Evolutionary conservation across 345 rosid species (phyloP), one percentile per base, ranked within the genome.

Genomic region (Angophora floribunda): DNA sequence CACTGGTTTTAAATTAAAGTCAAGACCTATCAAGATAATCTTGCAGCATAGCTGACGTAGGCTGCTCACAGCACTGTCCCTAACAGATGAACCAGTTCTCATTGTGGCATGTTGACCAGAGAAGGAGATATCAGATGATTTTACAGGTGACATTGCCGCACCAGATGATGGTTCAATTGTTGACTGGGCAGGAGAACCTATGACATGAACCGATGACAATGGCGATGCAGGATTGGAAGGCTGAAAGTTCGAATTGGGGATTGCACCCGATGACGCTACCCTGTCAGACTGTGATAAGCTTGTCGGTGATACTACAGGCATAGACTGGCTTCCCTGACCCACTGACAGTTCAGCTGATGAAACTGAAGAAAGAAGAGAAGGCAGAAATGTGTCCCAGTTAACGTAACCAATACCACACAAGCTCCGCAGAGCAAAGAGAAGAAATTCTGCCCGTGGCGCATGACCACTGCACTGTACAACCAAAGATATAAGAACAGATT

Each of bases 21-120:
- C 95, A 85, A 98, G 94, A 79, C 99, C 95, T 51, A 91, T 93
- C 91, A 97, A 86, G 92, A 98, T 93, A 89, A 98, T 95, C 94
- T 98, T 97, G 94, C 99, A 98, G 89, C 97, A 94, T 79, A 95
- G 94, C 91, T 93, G 97, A 16, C 98, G 97, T 75, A 98, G 93
- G 91, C 95, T 91, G 91, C 97, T 97, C 41, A 96, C 57, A 51
- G 95, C 95, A 92, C 87, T 91, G 80, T 96, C 98, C 92, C 95
- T 94, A 13, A 90, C 67, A 89, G 91, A 92, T 87, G 91, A 92
- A 88, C 90, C 89, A 30, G 88, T 90, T 91, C 97, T 94, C 63
- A 89, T 49, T 53, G 92, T 57, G 50, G 93, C 87, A 52, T 89
- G 95, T 87, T 92, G 97, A 45, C 91, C 96, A 90, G 91, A 90